phyloP scores from a whole-genome alignment of 495 filamentous ascomycete species.

The Talaromyces wortmannii region DNA sequence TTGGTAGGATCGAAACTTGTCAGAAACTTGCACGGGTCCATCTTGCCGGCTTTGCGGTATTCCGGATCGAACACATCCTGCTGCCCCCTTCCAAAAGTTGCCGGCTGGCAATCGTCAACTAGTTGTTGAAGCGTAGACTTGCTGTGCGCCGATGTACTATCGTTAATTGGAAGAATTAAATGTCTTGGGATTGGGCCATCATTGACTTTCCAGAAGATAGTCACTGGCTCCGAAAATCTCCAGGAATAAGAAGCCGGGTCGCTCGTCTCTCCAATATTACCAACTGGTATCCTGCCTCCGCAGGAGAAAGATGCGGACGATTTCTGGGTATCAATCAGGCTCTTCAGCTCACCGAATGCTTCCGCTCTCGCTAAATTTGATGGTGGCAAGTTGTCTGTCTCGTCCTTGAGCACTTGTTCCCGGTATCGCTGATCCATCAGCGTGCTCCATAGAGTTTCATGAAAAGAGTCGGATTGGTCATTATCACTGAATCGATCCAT shows the following conservation, averaged over 20 bases:
- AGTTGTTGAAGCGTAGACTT: conserved; percentile 7
- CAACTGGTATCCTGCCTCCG: not conserved
- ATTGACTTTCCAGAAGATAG: not conserved
- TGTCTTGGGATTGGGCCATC: not conserved
- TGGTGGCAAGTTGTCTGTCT: not conserved
- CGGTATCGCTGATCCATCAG: not conserved
- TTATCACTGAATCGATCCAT: not conserved
- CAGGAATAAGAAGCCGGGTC: not conserved
- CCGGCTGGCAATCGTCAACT: conserved; percentile 29
- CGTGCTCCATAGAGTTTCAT: not conserved
- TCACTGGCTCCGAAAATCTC: not conserved
- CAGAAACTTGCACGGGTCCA: conserved; percentile 35
- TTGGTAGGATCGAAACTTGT: conserved; percentile 46
- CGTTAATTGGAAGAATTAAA: not conserved
- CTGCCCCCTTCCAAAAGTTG: conserved; percentile 38
- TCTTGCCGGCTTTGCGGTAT: conserved; percentile 44
- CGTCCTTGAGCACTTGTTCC: not conserved
- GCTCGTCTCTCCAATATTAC: not conserved
- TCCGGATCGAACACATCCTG: conserved; percentile 40
- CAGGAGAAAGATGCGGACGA: not conserved
- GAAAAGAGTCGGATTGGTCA: not conserved
- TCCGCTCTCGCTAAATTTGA: not conserved
- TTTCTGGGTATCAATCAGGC: not conserved
- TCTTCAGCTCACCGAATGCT: not conserved
- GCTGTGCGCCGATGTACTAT: not conserved